These are phyloP conservation scores for Kwoniella heveanensis DNA, from an alignment of 768 basidiomycete genomes.

Conservation along the genomic window DNA sequence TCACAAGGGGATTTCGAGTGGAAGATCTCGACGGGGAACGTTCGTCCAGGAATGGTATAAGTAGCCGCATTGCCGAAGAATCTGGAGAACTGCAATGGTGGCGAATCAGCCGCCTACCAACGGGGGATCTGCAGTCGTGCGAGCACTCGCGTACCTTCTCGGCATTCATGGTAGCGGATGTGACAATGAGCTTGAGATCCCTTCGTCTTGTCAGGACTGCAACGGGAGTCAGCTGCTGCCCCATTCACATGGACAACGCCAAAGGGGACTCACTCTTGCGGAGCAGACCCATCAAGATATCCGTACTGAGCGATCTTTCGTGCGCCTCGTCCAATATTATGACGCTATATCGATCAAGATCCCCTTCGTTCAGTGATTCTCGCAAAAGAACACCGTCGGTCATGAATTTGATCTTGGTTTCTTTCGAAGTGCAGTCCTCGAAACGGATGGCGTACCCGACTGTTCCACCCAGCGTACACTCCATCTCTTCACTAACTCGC, in stretches of 20 bases:
- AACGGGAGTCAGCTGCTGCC: neutral
- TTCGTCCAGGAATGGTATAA: conserved; percentile 90
- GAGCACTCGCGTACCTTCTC: conserved; percentile 70
- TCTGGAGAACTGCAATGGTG: conserved; percentile 67
- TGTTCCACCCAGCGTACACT: conserved; percentile 85
- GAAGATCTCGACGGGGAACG: conserved; percentile 95
- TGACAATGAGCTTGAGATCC: conserved; percentile 94
- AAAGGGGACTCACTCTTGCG: conserved; percentile 71
- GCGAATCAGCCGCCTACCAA: neutral
- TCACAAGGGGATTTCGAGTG: conserved; percentile 98
- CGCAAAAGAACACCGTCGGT: conserved; percentile 98
- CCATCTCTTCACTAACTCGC: conserved; percentile 99
- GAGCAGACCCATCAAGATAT: conserved; percentile 94
- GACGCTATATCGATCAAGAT: conserved; percentile 91
- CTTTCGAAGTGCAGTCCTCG: conserved; percentile 91
- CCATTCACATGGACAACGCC: neutral
- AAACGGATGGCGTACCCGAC: conserved; percentile 99
- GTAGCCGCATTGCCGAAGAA: conserved; percentile 95
- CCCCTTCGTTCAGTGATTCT: conserved; percentile 97
- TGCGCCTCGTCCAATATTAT: conserved; percentile 99
- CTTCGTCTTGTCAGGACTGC: conserved; percentile 81
- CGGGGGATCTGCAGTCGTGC: too few species aligned
- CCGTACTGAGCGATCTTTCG: conserved; percentile 94
- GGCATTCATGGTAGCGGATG: conserved; percentile 99
- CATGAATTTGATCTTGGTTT: conserved; percentile 99